phyloP scores from a whole-genome alignment of 352 stramenopile species.

The Hyaloperonospora arabidopsidis region DNA sequence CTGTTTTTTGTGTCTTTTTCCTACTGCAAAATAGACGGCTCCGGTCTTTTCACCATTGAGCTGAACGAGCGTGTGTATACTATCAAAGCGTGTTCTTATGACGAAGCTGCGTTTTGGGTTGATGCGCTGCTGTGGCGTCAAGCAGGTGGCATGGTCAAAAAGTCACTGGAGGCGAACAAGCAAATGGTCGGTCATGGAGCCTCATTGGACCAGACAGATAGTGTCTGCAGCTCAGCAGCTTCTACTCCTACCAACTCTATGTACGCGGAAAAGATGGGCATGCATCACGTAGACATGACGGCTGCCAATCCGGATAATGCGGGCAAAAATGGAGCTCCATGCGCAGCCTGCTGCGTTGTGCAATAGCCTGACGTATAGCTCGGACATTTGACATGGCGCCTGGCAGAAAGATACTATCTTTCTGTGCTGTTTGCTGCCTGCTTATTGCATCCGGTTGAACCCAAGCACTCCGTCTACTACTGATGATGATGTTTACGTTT shows the following conservation, averaged over 20 bases:
- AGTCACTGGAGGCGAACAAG: slow-evolving; percentile 49
- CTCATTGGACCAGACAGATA: slow-evolving; percentile 35
- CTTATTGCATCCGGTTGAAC: background rate
- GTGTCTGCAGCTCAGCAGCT: slow-evolving; percentile 8
- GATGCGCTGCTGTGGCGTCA: slow-evolving; percentile 81
- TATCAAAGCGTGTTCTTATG: slow-evolving; percentile 81
- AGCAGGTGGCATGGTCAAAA: slow-evolving; percentile 71
- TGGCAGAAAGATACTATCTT: slow-evolving; percentile 16
- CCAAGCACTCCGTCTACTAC: background rate
- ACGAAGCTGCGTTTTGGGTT: slow-evolving; percentile 84
- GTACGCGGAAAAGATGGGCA: slow-evolving; percentile 25
- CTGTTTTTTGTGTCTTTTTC: slow-evolving; percentile 13
- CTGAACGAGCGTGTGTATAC: slow-evolving; percentile 88
- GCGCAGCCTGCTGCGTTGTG: slow-evolving; percentile 59
- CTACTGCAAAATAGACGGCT: slow-evolving; percentile 44
- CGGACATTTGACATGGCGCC: slow-evolving; percentile 9
- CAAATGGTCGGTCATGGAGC: slow-evolving; percentile 32
- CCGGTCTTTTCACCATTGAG: slow-evolving; percentile 84
- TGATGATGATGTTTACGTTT: slow-evolving; percentile 10
- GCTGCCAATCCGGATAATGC: slow-evolving; percentile 21
- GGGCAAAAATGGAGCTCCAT: slow-evolving; percentile 40
- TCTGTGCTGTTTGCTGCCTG: slow-evolving; percentile 1
- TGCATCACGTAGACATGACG: slow-evolving; percentile 18
- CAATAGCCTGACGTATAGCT: slow-evolving; percentile 36
- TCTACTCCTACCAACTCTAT: slow-evolving; percentile 21